Evolutionary conservation across 352 stramenopile species (phyloP).

Genomic region (Phytophthora crassamura): DNA sequence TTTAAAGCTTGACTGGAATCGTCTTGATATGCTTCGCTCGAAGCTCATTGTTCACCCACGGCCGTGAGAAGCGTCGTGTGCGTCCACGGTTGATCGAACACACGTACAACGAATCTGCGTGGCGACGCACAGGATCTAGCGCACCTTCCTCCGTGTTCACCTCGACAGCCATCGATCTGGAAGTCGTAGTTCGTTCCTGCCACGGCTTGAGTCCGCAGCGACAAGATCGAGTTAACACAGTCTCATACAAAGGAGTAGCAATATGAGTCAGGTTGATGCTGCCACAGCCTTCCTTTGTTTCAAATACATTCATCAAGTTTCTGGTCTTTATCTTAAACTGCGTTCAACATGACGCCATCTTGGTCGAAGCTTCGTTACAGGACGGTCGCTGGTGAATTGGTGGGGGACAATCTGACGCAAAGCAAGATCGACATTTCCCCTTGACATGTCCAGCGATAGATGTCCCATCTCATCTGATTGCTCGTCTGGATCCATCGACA

Average conservation of each 20-base stretch:
- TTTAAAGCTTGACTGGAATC: no score
- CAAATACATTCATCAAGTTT: no score
- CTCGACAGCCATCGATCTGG: conserved; percentile 24
- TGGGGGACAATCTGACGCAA: neutral
- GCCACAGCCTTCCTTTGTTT: no score
- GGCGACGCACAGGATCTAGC: conserved; percentile 7
- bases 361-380: no score
- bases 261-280: no score
- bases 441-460: neutral
- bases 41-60: neutral
- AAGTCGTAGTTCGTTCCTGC: conserved; percentile 33
- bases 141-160: conserved; percentile 17
- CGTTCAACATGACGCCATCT: no score
- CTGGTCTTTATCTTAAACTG: no score
- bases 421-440: neutral
- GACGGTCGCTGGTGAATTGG: no score
- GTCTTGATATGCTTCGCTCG: no score
- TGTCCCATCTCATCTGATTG: conserved; percentile 10
- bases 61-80: conserved; percentile 12
- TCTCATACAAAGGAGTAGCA: no score
- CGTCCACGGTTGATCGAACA: conserved; percentile 35
- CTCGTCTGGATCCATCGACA: neutral
- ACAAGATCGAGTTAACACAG: conserved; percentile 15
- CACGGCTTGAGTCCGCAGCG: conserved; percentile 24
- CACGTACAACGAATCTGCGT: conserved; percentile 10